These are phyloP conservation scores for Tulasnella sp. DNA, from an alignment of 768 basidiomycete genomes.

Conservation along the genomic window DNA sequence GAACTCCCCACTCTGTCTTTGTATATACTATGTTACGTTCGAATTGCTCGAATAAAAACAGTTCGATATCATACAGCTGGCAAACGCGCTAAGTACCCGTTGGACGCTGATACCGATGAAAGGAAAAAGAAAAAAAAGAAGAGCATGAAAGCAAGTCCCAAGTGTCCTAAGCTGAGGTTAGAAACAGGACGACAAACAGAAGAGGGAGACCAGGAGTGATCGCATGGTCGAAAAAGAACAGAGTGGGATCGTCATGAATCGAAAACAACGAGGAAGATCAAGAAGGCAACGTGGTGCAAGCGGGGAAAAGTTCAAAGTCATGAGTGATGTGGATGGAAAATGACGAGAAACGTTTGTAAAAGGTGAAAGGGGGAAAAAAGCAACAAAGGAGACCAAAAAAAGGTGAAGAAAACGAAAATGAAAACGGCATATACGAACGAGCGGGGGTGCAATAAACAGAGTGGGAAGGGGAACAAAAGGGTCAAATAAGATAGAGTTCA, in stretches of 20 bases:
- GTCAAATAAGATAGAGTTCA: background rate
- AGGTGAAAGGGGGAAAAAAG: background rate
- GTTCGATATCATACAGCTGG: background rate
- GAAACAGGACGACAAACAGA: background rate
- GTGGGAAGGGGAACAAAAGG: background rate
- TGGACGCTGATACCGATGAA: background rate
- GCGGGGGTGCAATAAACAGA: background rate
- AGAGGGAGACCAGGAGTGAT: background rate
- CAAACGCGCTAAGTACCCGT: background rate
- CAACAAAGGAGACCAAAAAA: background rate
- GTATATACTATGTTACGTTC: background rate
- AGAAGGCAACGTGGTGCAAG: background rate
- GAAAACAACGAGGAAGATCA: background rate
- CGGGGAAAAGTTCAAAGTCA: slow-evolving; percentile 12
- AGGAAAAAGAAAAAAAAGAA: background rate
- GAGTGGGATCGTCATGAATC: background rate
- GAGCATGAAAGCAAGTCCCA: slow-evolving; percentile 6
- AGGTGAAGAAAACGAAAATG: background rate
- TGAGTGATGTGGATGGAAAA: background rate
- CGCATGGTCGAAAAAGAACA: slow-evolving; percentile 9
- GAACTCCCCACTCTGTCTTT: background rate
- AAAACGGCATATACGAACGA: slow-evolving; percentile 2
- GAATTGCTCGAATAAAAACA: background rate
- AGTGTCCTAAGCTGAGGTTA: background rate
- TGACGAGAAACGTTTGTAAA: too few relatives aligned